Conservation (phyloP, 1,284 basidiomycete species). For the Ustilago cynodontis region DNA sequence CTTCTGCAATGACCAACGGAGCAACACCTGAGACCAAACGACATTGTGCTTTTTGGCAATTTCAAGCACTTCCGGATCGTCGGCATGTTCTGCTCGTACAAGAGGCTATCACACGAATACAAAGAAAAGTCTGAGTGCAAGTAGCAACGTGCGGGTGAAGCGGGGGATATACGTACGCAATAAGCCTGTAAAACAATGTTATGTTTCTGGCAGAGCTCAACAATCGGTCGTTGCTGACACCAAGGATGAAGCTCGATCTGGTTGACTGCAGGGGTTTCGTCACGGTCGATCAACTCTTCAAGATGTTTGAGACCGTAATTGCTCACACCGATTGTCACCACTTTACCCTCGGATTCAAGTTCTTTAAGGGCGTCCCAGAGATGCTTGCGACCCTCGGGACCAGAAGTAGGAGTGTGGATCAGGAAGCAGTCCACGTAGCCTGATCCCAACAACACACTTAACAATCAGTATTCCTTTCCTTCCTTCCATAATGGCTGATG, state of each 20-base stretch:
- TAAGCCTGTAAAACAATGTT: constrained; percentile 49
- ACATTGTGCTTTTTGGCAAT: constrained; percentile 48
- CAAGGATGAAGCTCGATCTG: constrained; percentile 54
- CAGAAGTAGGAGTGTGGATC: constrained; percentile 51
- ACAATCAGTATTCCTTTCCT: background rate
- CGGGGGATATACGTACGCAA: constrained; percentile 14
- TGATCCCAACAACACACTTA: background rate
- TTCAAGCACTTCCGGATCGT: constrained; percentile 30
- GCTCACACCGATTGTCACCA: constrained; percentile 42
- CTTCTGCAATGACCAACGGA: constrained; percentile 49
- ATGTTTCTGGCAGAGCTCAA: constrained; percentile 46
- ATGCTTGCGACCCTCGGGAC: constrained; percentile 39
- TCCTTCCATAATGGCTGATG: too few relatives aligned
- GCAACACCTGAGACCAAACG: constrained; percentile 47
- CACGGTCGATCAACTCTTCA: constrained; percentile 30
- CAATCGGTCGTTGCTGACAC: constrained; percentile 49
- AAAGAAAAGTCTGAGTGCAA: background rate
- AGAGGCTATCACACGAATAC: constrained; percentile 17
- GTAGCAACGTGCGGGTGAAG: too few relatives aligned
- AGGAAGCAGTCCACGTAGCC: constrained; percentile 54
- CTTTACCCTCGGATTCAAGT: constrained; percentile 44
- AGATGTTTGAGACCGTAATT: constrained; percentile 52
- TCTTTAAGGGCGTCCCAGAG: constrained; percentile 49
- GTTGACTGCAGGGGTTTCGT: constrained; percentile 38
- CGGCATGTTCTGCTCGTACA: constrained; percentile 37